A percentile compares a stretch with the other conserved stretches of the same genome.
These are phyloP conservation scores for Microdochium bolleyi DNA, from an alignment of 2,329 filamentous ascomycete genomes.

Conservation along the genomic window DNA sequence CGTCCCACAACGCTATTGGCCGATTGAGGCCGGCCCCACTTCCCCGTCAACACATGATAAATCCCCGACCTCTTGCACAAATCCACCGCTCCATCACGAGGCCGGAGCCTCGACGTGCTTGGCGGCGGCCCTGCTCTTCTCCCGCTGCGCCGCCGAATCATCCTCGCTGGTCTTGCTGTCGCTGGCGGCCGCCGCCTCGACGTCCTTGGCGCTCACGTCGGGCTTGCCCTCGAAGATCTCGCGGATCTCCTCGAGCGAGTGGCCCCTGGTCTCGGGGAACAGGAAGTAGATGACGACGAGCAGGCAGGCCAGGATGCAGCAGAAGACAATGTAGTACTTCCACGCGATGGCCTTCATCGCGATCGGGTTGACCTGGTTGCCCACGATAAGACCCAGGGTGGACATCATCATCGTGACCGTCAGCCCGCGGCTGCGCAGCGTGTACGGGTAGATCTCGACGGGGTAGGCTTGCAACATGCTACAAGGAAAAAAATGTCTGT, in stretches of 20 bases:
- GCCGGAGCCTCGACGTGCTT: too few species aligned
- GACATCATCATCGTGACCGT: constrained; percentile 14
- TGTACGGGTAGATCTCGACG: constrained; percentile 17
- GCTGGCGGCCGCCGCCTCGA: constrained; percentile 2
- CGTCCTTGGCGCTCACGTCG: constrained; percentile 7
- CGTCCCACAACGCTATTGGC: too few species aligned
- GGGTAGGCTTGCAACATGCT: not conserved
- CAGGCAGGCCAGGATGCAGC: constrained; percentile 17
- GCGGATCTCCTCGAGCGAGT: constrained; percentile 18
- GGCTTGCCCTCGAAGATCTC: constrained; percentile 13
- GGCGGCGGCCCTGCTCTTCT: too few species aligned
- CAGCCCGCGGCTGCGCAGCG: constrained; percentile 13
- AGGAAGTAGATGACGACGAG: constrained; percentile 25
- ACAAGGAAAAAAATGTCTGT: too few species aligned
- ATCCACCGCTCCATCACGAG: too few species aligned
- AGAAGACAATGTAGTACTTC: constrained; percentile 32
- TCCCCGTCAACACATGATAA: too few species aligned
- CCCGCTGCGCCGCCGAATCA: too few species aligned
- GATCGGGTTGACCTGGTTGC: constrained; percentile 27
- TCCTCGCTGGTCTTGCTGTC: too few species aligned
- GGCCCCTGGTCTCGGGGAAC: constrained; percentile 20
- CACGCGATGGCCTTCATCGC: constrained; percentile 26
- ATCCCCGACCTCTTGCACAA: too few species aligned
- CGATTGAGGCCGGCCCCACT: too few species aligned
- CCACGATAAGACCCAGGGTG: constrained; percentile 16